Conservation (phyloP, 306 rosid genomes). For the Medicago ruthenica region DNA sequence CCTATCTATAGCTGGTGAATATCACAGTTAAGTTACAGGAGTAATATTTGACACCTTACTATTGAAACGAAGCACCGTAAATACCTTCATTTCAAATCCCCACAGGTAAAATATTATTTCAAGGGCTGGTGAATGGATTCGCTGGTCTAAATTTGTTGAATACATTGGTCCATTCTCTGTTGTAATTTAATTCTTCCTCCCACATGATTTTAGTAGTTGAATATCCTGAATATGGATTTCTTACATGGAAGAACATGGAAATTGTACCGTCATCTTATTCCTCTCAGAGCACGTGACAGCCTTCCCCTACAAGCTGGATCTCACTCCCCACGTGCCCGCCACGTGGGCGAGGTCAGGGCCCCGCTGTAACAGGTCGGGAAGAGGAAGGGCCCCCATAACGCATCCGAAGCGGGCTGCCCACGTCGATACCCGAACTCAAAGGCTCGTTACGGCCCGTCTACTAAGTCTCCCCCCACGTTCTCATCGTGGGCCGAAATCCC, state of each 20-base stretch:
- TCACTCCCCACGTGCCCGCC: no score
- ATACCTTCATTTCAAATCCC: neutral
- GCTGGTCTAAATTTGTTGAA: conserved; percentile 15
- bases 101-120: neutral
- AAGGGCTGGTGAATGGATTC: neutral
- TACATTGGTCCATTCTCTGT: neutral
- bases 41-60: conserved; percentile 19
- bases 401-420: no score
- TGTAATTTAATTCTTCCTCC: neutral
- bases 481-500: no score
- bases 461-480: no score
- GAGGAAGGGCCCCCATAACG: no score
- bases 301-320: no score
- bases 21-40: neutral
- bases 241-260: neutral
- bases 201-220: neutral
- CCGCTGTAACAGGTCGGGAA: no score
- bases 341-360: no score
- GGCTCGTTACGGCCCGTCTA: no score
- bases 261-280: no score
- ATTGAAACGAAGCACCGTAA: conserved; percentile 63
- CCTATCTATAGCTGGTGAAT: conserved; percentile 85
- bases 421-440: no score
- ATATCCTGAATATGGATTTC: neutral
- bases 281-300: no score